Conservation (phyloP, 83 land plant genomes). For the Picea engelmannii region DNA sequence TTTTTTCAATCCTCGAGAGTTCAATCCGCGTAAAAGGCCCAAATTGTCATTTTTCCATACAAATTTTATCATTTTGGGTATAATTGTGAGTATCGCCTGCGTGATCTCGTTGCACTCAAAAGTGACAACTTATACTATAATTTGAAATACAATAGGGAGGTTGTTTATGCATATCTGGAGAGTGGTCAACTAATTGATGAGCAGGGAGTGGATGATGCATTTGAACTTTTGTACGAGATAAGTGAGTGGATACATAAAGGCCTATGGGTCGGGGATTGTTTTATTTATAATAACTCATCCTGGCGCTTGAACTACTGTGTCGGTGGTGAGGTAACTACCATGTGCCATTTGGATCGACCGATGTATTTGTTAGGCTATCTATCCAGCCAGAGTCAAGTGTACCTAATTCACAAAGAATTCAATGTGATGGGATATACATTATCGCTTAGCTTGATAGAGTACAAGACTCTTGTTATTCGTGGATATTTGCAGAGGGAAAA, state of each 20-base stretch:
- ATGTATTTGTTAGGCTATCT: slow-evolving; percentile 97
- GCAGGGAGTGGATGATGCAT: slow-evolving; percentile 94
- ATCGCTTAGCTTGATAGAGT: slow-evolving; percentile 94
- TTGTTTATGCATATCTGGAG: slow-evolving; percentile 76
- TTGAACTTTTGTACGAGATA: slow-evolving; percentile 92
- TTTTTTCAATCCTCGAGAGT: not conserved
- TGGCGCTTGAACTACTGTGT: slow-evolving; percentile 98
- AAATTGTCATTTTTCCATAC: not conserved
- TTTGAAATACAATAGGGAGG: too few species aligned
- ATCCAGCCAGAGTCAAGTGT: slow-evolving; percentile 93
- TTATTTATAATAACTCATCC: slow-evolving; percentile 95
- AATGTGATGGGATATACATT: slow-evolving; percentile 95
- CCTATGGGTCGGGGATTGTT: slow-evolving; percentile 99
- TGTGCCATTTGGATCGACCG: slow-evolving; percentile 98
- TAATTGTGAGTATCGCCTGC: too few species aligned
- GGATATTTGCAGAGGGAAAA: slow-evolving; percentile 89
- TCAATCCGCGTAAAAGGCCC: not conserved
- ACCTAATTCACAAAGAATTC: slow-evolving; percentile 97
- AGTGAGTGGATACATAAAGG: slow-evolving; percentile 93
- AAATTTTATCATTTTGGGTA: too few species aligned
- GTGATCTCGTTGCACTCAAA: too few species aligned
- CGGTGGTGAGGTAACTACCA: slow-evolving; percentile 99
- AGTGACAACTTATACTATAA: too few species aligned
- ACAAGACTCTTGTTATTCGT: slow-evolving; percentile 96
- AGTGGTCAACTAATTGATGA: slow-evolving; percentile 84